Evolutionary conservation across 768 basidiomycete genomes (phyloP).

Genomic region (Clitopilus passeckerianus): DNA sequence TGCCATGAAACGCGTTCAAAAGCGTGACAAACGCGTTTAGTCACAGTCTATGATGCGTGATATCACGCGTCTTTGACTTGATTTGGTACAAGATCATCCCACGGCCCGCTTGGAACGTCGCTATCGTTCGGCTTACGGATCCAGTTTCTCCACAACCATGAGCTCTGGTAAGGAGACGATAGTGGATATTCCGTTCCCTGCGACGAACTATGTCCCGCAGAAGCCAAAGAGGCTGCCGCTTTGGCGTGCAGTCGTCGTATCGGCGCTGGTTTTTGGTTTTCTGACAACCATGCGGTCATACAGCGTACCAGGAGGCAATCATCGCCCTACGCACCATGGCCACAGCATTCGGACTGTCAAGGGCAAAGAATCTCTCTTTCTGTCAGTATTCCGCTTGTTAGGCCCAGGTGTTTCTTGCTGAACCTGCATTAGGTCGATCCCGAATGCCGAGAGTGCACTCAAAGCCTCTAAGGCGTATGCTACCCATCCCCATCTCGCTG

Average conservation of each 20-base stretch:
- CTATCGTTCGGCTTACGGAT: not conserved
- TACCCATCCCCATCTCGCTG: slow-evolving; percentile 69
- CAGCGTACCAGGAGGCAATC: not conserved
- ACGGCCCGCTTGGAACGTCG: not conserved
- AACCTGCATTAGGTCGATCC: slow-evolving; percentile 40
- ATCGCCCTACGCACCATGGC: not conserved
- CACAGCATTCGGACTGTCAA: not conserved
- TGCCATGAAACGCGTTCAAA: not conserved
- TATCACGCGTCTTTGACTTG: not conserved
- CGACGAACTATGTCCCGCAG: not conserved
- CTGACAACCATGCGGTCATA: not conserved
- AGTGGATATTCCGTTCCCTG: slow-evolving; percentile 7
- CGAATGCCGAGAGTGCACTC: slow-evolving; percentile 52
- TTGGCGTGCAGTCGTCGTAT: slow-evolving; percentile 4
- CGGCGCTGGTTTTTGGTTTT: slow-evolving; percentile 2
- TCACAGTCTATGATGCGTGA: not conserved
- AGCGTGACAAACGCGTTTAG: not conserved
- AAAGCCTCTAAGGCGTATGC: slow-evolving; percentile 54
- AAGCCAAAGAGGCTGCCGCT: slow-evolving; percentile 5
- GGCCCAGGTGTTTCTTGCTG: not conserved
- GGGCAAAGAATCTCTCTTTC: slow-evolving; percentile 7
- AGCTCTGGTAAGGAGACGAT: slow-evolving; percentile 11
- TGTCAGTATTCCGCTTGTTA: slow-evolving; percentile 8
- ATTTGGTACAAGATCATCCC: not conserved
- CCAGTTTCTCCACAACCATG: slow-evolving; percentile 5